Evolutionary conservation across 768 basidiomycete genomes (phyloP).

Genomic region (Suillus clintonianus): DNA sequence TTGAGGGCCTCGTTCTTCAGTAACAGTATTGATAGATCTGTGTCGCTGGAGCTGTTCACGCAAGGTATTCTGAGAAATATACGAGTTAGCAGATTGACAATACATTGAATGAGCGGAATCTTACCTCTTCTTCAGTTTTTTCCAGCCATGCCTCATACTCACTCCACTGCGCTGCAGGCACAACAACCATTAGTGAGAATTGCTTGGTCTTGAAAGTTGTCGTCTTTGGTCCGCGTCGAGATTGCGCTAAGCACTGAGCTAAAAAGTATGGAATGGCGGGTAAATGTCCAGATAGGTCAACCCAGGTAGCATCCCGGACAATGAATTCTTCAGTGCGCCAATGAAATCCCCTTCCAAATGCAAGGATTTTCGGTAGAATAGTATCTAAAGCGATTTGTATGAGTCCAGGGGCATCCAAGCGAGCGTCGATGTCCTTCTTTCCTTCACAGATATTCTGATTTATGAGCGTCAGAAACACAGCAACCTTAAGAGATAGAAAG

Average conservation of each 20-base stretch:
- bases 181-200: neutral
- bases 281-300: neutral
- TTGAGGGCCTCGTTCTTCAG: no score
- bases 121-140: neutral
- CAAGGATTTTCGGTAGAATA: neutral
- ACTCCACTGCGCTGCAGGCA: neutral
- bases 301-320: neutral
- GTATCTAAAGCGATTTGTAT: neutral
- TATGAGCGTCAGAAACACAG: neutral
- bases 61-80: neutral
- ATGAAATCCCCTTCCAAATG: neutral
- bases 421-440: neutral
- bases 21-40: no score
- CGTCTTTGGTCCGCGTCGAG: neutral
- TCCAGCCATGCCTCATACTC: neutral
- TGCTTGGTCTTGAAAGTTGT: neutral
- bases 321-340: neutral
- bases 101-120: neutral
- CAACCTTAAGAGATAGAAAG: no score
- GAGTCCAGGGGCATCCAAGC: neutral
- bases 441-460: neutral
- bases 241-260: neutral
- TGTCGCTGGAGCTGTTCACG: neutral
- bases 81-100: neutral
- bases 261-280: neutral